Evolutionary conservation across 2,329 filamentous ascomycete genomes (phyloP).

Genomic region (Fusarium vanettenii): DNA sequence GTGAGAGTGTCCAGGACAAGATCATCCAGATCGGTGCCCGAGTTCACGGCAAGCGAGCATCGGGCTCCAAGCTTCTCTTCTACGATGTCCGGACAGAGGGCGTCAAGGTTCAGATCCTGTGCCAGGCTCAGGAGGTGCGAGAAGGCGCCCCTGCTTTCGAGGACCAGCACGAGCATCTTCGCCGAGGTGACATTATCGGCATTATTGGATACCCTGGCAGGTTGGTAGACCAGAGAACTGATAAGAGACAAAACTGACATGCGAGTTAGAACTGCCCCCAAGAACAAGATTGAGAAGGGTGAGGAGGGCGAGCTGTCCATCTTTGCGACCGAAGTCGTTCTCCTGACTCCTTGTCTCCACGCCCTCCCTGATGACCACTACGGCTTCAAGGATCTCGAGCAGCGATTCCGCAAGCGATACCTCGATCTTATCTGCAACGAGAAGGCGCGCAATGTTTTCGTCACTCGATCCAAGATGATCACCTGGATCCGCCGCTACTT

Average conservation of each 20-base stretch:
- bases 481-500: slow-evolving; percentile 91
- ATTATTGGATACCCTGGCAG: slow-evolving; percentile 44
- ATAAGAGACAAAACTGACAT: slow-evolving; percentile 33
- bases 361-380: slow-evolving; percentile 82
- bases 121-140: slow-evolving; percentile 82
- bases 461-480: slow-evolving; percentile 88
- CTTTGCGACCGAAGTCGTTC: slow-evolving; percentile 86
- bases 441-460: slow-evolving; percentile 82
- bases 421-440: slow-evolving; percentile 98
- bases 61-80: slow-evolving; percentile 88
- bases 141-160: slow-evolving; percentile 77
- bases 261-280: slow-evolving; percentile 78
- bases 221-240: slow-evolving; percentile 23
- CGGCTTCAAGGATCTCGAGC: slow-evolving; percentile 95
- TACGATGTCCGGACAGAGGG: slow-evolving; percentile 74
- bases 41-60: slow-evolving; percentile 87
- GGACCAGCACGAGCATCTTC: slow-evolving; percentile 88
- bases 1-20: slow-evolving; percentile 82
- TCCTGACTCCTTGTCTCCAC: slow-evolving; percentile 91
- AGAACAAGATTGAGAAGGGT: slow-evolving; percentile 85
- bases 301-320: slow-evolving; percentile 86
- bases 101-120: slow-evolving; percentile 88
- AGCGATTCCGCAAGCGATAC: slow-evolving; percentile 91
- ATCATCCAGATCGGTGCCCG: slow-evolving; percentile 83
- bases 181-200: slow-evolving; percentile 93